Percentiles rank a stretch among this genome's conserved stretches.
Conservation (phyloP, 257 asterid genomes). For the Lycium barbarum region DNA sequence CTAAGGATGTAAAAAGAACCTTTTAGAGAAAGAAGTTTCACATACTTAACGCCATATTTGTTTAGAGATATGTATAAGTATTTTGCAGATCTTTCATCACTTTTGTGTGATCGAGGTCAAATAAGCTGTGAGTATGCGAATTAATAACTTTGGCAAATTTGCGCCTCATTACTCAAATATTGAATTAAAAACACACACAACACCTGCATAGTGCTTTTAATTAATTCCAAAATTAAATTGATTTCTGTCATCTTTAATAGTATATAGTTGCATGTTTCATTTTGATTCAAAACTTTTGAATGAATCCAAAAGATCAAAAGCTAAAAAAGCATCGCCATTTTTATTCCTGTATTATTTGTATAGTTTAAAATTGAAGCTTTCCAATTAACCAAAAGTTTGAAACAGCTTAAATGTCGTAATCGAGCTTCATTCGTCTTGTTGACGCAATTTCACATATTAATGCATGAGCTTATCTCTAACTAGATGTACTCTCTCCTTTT, state of each 20-base stretch:
- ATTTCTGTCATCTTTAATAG: background rate
- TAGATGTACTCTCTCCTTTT: background rate
- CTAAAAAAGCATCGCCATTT: background rate
- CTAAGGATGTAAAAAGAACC: slow-evolving; percentile 13
- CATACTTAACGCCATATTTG: background rate
- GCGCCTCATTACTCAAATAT: background rate
- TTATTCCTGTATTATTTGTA: background rate
- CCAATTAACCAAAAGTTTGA: background rate
- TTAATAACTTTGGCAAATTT: background rate
- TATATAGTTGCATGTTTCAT: background rate
- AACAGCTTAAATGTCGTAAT: background rate
- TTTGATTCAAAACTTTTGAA: background rate
- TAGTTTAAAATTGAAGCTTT: background rate
- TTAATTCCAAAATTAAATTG: background rate
- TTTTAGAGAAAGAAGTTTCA: background rate
- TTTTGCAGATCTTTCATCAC: background rate
- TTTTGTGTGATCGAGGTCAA: background rate
- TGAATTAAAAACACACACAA: background rate
- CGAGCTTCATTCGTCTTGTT: background rate
- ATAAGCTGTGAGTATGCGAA: background rate
- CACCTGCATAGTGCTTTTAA: background rate
- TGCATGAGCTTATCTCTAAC: background rate
- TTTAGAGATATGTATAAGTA: background rate
- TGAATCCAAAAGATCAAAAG: background rate
- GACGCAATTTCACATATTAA: background rate